phyloP scores from a whole-genome alignment of 345 rosid genomes.

The Acer negundo region DNA sequence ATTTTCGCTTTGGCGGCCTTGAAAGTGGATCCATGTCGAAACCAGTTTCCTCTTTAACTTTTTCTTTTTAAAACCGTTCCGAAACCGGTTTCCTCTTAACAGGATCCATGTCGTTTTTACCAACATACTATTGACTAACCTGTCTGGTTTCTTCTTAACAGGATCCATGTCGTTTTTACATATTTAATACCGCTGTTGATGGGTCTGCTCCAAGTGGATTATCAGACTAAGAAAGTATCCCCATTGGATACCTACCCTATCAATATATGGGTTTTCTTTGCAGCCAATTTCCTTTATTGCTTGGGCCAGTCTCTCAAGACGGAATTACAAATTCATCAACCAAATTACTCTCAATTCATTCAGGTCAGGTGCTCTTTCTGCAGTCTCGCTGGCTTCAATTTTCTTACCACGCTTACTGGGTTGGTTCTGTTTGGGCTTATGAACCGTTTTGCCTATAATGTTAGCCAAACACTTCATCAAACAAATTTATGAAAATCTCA shows the following conservation, averaged over 20 bases:
- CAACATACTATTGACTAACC: too few relatives aligned
- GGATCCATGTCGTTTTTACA: not conserved
- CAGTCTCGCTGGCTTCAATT: not conserved
- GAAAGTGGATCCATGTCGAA: too few relatives aligned
- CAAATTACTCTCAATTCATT: not conserved
- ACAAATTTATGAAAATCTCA: not conserved
- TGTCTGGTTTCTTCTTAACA: not conserved
- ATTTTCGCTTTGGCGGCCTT: too few relatives aligned
- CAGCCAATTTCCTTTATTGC: not conserved
- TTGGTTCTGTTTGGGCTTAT: not conserved
- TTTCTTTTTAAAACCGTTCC: too few relatives aligned
- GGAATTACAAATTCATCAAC: not conserved
- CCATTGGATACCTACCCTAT: not conserved
- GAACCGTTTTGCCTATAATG: not conserved
- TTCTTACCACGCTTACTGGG: constrained; percentile 1
- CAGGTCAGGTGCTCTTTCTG: constrained; percentile 3
- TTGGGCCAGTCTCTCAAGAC: not conserved
- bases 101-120: too few relatives aligned
- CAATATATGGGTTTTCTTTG: constrained; percentile 3
- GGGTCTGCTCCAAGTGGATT: too few relatives aligned
- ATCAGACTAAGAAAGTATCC: too few relatives aligned
- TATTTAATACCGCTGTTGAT: not conserved
- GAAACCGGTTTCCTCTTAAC: too few relatives aligned
- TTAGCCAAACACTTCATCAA: not conserved
- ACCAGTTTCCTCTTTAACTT: too few relatives aligned